Evolutionary conservation across 2,329 filamentous ascomycete species (phyloP).

Genomic region (Lasiodiplodia sp.): DNA sequence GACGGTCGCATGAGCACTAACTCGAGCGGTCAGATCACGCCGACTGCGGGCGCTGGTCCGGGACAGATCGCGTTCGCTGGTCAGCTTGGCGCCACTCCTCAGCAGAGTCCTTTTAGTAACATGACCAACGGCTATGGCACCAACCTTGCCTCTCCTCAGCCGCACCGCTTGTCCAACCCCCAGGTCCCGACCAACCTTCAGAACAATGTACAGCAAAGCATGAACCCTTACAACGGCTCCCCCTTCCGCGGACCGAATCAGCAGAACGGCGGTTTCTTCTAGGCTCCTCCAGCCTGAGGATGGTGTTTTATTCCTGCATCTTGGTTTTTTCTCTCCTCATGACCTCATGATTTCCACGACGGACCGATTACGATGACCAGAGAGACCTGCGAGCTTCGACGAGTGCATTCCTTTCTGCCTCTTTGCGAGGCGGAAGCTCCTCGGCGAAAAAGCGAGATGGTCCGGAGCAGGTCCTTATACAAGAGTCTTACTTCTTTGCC

Average conservation of each 20-base stretch:
- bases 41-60: constrained; percentile 14
- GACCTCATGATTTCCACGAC: constrained; percentile 20
- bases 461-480: constrained; percentile 20
- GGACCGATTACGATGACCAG: constrained; percentile 4
- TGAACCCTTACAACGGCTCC: neutral
- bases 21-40: constrained; percentile 23
- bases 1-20: constrained; percentile 44
- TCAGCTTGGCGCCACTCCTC: neutral
- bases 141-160: constrained; percentile 29
- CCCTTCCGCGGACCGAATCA: constrained; percentile 5
- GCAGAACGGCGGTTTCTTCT: constrained; percentile 23
- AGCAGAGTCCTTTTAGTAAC: constrained; percentile 25
- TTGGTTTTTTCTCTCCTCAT: constrained; percentile 1
- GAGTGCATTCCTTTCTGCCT: neutral
- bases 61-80: constrained; percentile 21
- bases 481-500: constrained; percentile 11
- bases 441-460: neutral
- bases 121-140: constrained; percentile 28
- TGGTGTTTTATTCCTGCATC: constrained; percentile 1
- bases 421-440: neutral
- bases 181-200: constrained; percentile 46
- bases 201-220: constrained; percentile 42
- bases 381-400: constrained; percentile 16
- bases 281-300: neutral
- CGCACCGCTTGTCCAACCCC: constrained; percentile 38